Evolutionary conservation across 768 basidiomycete species (phyloP).

Genomic region (Lyophyllum atratum): DNA sequence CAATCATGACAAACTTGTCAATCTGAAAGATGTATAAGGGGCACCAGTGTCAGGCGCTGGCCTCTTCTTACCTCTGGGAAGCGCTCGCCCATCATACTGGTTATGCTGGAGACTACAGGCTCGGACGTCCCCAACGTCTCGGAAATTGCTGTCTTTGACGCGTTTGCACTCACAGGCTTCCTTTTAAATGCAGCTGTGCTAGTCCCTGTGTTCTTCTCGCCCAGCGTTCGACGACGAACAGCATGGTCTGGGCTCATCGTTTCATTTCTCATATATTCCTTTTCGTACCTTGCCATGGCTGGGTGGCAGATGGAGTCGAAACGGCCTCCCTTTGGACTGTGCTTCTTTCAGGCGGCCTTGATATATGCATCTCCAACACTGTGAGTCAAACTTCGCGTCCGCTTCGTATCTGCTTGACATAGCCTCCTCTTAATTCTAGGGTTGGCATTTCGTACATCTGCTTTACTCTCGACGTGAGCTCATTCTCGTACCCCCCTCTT

Average conservation of each 20-base stretch:
- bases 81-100: neutral
- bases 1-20: too few relatives aligned
- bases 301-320: neutral
- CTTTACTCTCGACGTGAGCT: constrained; percentile 1
- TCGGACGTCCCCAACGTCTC: neutral
- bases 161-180: neutral
- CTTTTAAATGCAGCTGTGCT: neutral
- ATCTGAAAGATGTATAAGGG: too few relatives aligned
- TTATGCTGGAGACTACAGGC: neutral
- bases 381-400: neutral
- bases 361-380: neutral
- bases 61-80: too few relatives aligned
- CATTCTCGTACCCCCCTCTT: neutral
- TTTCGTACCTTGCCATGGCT: neutral
- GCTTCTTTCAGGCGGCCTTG: neutral
- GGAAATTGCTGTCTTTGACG: neutral
- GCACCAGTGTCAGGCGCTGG: too few relatives aligned
- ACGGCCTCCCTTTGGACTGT: neutral
- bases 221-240: neutral
- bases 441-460: neutral
- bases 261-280: neutral
- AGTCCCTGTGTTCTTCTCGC: neutral
- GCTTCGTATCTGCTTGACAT: neutral
- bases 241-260: neutral
- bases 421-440: neutral